phyloP scores from a whole-genome alignment of 139 green algal genomes.

The Edaphochlamys debaryana region DNA sequence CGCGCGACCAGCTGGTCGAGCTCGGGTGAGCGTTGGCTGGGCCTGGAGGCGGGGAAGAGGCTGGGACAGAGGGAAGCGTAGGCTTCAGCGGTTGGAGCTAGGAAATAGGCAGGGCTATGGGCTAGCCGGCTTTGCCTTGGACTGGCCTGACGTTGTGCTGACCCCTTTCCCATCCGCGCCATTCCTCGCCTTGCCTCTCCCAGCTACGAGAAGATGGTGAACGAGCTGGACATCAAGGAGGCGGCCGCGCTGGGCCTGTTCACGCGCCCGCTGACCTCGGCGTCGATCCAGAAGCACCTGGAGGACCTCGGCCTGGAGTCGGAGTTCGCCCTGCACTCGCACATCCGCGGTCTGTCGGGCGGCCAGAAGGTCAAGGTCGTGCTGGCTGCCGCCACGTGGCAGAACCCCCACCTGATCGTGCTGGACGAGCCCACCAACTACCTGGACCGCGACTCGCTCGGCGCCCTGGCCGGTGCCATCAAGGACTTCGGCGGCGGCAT shows the following conservation, averaged over 20 bases:
- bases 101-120: not conserved
- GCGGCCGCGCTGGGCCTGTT: slow-evolving; percentile 85
- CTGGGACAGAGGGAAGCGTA: not conserved
- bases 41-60: not conserved
- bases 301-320: slow-evolving; percentile 88
- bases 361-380: slow-evolving; percentile 87
- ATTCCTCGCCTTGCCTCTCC: not conserved
- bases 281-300: slow-evolving; percentile 90
- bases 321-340: slow-evolving; percentile 89
- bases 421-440: slow-evolving; percentile 95
- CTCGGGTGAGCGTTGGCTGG: slow-evolving; percentile 20
- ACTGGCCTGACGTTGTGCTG: too few species aligned
- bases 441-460: slow-evolving; percentile 85
- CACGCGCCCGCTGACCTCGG: slow-evolving; percentile 84
- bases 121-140: too few species aligned
- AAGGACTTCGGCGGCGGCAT: slow-evolving; percentile 87
- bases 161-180: not conserved
- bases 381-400: slow-evolving; percentile 85
- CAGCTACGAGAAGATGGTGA: slow-evolving; percentile 87
- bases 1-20: slow-evolving; percentile 61
- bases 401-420: slow-evolving; percentile 88
- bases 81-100: not conserved
- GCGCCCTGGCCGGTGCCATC: slow-evolving; percentile 82
- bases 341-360: slow-evolving; percentile 87
- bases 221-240: slow-evolving; percentile 91